phyloP scores from a whole-genome alignment of 495 filamentous ascomycete genomes.

The Daldinia decipiens region DNA sequence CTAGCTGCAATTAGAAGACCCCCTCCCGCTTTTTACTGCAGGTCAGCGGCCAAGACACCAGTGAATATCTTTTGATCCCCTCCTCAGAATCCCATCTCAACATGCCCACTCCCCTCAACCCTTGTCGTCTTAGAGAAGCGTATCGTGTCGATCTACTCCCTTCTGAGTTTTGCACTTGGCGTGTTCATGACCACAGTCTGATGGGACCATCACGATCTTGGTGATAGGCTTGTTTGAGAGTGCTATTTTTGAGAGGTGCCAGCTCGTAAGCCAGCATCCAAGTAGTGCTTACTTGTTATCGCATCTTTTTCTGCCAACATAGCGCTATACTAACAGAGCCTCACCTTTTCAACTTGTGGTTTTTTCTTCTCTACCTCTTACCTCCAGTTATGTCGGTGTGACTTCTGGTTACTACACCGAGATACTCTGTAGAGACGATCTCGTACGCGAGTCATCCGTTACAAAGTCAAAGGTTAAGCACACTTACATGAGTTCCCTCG shows the following conservation, averaged over 20 bases:
- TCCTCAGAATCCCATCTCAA: slow-evolving; percentile 36
- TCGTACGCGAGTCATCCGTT: neutral
- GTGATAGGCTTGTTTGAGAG: neutral
- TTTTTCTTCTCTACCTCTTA: slow-evolving; percentile 5
- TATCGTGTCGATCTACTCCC: slow-evolving; percentile 25
- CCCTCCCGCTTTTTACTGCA: slow-evolving; percentile 30
- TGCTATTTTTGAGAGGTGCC: slow-evolving; percentile 30
- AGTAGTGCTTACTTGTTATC: slow-evolving; percentile 33
- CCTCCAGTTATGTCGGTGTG: slow-evolving; percentile 13
- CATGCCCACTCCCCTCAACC: slow-evolving; percentile 30
- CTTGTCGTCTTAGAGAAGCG: slow-evolving; percentile 22
- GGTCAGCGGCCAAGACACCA: slow-evolving; percentile 5
- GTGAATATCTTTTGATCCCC: slow-evolving; percentile 35
- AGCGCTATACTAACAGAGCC: slow-evolving; percentile 16
- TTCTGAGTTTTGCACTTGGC: slow-evolving; percentile 18
- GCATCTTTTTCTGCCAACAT: slow-evolving; percentile 29
- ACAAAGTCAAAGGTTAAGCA: neutral
- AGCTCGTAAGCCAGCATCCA: slow-evolving; percentile 20
- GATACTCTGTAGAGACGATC: neutral
- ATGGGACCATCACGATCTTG: slow-evolving; percentile 30
- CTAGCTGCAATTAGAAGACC: slow-evolving; percentile 21
- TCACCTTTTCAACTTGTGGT: neutral
- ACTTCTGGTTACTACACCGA: neutral
- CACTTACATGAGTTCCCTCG: neutral
- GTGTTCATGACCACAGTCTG: slow-evolving; percentile 18